Percentiles rank a stretch among this genome's conserved stretches.
Evolutionary conservation across 768 basidiomycete species (phyloP).

Genomic region (Termitomyces sp.): DNA sequence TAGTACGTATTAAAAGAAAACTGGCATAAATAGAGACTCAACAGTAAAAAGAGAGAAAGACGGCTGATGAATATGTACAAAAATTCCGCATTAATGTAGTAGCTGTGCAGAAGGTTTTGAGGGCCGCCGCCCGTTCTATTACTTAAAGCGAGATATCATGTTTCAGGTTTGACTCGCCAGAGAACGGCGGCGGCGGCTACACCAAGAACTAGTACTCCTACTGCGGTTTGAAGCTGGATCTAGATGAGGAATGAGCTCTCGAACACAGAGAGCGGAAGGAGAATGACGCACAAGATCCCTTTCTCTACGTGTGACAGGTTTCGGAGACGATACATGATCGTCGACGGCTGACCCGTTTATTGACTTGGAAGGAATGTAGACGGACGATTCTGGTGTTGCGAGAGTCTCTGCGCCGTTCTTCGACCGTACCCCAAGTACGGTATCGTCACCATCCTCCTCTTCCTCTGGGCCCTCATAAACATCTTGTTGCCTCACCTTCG

Average conservation of each 20-base stretch:
- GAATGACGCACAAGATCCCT: slow-evolving; percentile 12
- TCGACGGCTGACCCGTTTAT: slow-evolving; percentile 5
- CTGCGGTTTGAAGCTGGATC: slow-evolving; percentile 47
- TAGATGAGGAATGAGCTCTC: slow-evolving; percentile 6
- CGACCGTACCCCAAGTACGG: slow-evolving; percentile 15
- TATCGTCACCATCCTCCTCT: slow-evolving; percentile 19
- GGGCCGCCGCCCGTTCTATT: not conserved
- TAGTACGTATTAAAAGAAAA: slow-evolving; percentile 1
- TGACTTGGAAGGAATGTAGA: slow-evolving; percentile 13
- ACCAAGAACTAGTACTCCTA: slow-evolving; percentile 61
- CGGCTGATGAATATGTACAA: slow-evolving; percentile 3
- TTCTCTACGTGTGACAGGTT: slow-evolving; percentile 2
- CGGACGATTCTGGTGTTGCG: slow-evolving; percentile 23
- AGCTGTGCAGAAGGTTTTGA: slow-evolving; percentile 5
- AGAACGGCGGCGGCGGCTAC: slow-evolving; percentile 69
- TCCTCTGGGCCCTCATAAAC: slow-evolving; percentile 18
- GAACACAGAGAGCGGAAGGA: slow-evolving; percentile 1
- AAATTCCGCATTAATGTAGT: not conserved
- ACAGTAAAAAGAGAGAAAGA: not conserved
- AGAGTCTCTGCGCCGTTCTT: slow-evolving; percentile 15
- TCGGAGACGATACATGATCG: not conserved
- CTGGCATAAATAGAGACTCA: not conserved
- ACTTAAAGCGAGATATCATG: slow-evolving; percentile 1
- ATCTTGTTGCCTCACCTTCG: slow-evolving; percentile 10
- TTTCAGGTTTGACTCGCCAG: slow-evolving; percentile 57